These are phyloP conservation scores for Platanthera guangdongensis DNA, from an alignment of 106 monocot genomes.

Conservation along the genomic window DNA sequence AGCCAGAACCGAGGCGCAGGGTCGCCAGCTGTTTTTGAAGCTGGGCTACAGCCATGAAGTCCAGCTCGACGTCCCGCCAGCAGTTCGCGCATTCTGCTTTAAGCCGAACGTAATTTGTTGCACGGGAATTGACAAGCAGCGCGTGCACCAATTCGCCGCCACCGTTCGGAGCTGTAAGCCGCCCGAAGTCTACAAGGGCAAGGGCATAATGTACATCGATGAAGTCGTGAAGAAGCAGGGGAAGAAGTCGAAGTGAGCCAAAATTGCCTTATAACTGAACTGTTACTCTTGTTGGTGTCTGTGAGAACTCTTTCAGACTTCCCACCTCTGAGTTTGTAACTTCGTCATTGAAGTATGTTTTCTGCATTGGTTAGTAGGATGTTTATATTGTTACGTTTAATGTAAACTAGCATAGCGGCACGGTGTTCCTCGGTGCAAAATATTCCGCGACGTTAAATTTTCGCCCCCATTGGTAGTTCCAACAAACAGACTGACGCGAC, in stretches of 20 bases:
- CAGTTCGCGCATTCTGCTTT: slow-evolving; percentile 89
- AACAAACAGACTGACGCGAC: no score
- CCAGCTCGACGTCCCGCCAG: slow-evolving; percentile 67
- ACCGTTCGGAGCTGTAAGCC: slow-evolving; percentile 79
- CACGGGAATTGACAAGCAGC: slow-evolving; percentile 77
- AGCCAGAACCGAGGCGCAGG: slow-evolving; percentile 65
- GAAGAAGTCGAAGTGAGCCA: slow-evolving; percentile 68
- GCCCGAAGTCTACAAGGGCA: slow-evolving; percentile 93
- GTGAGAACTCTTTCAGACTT: no score
- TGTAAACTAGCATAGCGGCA: no score
- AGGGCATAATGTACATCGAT: slow-evolving; percentile 87
- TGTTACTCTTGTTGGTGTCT: no score
- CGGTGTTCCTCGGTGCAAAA: no score
- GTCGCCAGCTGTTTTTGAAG: slow-evolving; percentile 73
- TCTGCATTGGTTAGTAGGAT: no score
- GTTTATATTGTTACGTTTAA: no score
- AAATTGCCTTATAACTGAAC: no score
- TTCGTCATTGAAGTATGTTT: no score
- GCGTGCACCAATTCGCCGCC: slow-evolving; percentile 85
- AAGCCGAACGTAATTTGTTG: slow-evolving; percentile 93
- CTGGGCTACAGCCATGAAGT: slow-evolving; percentile 95
- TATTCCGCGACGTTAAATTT: no score
- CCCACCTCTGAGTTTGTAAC: no score
- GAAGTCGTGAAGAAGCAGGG: slow-evolving; percentile 82
- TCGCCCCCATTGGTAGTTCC: no score